Evolutionary conservation across 371 early-diverging fungal genomes (phyloP).

Genomic region (Entomophthora muscae): DNA sequence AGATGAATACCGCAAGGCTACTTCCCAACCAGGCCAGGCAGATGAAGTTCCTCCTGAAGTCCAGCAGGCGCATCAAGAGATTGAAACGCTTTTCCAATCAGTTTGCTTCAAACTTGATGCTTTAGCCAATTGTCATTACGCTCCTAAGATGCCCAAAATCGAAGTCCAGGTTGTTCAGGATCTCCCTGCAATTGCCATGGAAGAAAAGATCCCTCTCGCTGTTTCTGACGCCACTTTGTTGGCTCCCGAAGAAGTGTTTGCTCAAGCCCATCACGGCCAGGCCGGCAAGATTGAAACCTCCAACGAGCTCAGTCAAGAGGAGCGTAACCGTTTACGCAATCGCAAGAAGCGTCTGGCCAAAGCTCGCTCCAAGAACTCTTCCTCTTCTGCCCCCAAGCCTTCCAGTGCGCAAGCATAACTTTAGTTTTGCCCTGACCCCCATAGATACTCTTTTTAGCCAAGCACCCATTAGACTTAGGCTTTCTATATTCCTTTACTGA

Average conservation of each 20-base stretch:
- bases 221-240: slow-evolving; percentile 64
- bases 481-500: no score
- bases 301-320: slow-evolving; percentile 5
- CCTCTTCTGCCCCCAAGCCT: not conserved
- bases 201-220: slow-evolving; percentile 81
- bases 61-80: slow-evolving; percentile 57
- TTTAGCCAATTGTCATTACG: slow-evolving; percentile 79
- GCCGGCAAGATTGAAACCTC: not conserved
- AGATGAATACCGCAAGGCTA: slow-evolving; percentile 56
- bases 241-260: slow-evolving; percentile 84
- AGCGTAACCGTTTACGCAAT: slow-evolving; percentile 8
- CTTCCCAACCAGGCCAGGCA: slow-evolving; percentile 25
- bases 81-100: slow-evolving; percentile 47
- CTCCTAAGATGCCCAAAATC: slow-evolving; percentile 55
- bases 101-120: slow-evolving; percentile 74
- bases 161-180: slow-evolving; percentile 63
- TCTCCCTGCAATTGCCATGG: slow-evolving; percentile 81
- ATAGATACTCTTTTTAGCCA: no score
- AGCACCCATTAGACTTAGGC: no score
- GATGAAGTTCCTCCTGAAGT: slow-evolving; percentile 28
- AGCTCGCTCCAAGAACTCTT: not conserved
- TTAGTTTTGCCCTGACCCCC: not conserved
- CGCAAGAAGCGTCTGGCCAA: slow-evolving; percentile 9
- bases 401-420: not conserved
- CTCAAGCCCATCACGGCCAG: slow-evolving; percentile 20